Conservation (phyloP, 495 filamentous ascomycete genomes). For the Neurospora sp. region DNA sequence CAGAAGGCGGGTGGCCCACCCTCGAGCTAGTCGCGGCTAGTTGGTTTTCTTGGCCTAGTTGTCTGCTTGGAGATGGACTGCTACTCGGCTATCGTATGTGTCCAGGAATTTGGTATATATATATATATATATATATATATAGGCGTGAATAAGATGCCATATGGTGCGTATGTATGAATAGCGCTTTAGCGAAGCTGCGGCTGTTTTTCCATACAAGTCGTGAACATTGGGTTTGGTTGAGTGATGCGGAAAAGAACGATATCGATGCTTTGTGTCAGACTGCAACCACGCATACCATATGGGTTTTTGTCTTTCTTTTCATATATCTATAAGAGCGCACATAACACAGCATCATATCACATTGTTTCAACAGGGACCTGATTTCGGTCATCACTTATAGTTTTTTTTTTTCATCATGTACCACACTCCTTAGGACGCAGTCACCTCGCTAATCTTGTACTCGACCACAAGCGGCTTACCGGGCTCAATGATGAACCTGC, state of each 20-base stretch:
- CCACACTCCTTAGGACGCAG: slow-evolving; percentile 1
- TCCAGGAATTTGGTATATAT: background rate
- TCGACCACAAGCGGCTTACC: slow-evolving; percentile 47
- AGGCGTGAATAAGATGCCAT: background rate
- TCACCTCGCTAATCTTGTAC: slow-evolving; percentile 50
- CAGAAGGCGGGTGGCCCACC: slow-evolving; percentile 31
- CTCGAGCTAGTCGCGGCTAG: background rate
- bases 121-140: background rate
- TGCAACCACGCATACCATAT: background rate
- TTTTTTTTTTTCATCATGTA: background rate
- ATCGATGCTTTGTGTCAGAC: background rate
- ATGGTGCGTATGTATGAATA: background rate
- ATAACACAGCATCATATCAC: background rate
- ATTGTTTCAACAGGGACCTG: background rate
- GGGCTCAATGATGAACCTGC: slow-evolving; percentile 42
- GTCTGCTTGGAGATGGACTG: background rate
- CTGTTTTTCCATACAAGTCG: background rate
- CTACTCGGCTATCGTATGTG: background rate
- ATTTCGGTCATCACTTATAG: background rate
- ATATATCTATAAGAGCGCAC: background rate
- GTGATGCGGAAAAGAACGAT: background rate
- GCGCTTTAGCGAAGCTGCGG: background rate
- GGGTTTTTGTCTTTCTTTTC: background rate
- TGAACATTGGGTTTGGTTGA: background rate
- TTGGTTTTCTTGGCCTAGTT: background rate